phyloP scores from a whole-genome alignment of 2,329 filamentous ascomycete species.

The Aspergillus arachidicola region DNA sequence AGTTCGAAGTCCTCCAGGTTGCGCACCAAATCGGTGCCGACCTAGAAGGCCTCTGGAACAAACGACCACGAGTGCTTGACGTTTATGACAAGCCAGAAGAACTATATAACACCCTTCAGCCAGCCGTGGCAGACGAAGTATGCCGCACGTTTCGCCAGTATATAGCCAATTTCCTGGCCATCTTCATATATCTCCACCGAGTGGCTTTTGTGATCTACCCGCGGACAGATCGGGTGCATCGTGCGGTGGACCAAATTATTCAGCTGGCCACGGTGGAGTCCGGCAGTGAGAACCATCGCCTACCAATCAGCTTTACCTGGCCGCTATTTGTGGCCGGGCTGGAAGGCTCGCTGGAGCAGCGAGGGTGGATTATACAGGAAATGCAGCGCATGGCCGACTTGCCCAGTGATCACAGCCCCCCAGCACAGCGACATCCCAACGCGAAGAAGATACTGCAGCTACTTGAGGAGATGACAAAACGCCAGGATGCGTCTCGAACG shows the following conservation, averaged over 20 bases:
- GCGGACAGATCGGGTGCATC: conserved; percentile 38
- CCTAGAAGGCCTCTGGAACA: conserved; percentile 38
- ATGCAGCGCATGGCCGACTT: conserved; percentile 35
- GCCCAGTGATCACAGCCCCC: conserved; percentile 7
- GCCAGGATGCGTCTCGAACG: conserved; percentile 36
- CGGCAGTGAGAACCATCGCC: conserved; percentile 14
- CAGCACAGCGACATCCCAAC: conserved; percentile 31
- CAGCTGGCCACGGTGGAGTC: conserved; percentile 35
- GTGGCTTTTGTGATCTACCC: conserved; percentile 42
- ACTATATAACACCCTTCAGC: conserved; percentile 29
- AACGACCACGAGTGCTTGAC: conserved; percentile 35
- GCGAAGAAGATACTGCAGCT: conserved; percentile 34
- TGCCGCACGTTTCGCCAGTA: conserved; percentile 39
- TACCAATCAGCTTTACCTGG: conserved; percentile 39
- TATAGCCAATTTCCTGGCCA: conserved; percentile 38
- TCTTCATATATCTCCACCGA: conserved; percentile 40
- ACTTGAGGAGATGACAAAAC: conserved; percentile 37
- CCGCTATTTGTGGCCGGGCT: conserved; percentile 38
- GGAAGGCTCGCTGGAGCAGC: conserved; percentile 35
- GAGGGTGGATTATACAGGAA: conserved; percentile 35
- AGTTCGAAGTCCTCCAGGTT: conserved; percentile 42
- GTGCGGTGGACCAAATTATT: conserved; percentile 40
- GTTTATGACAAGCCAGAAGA: conserved; percentile 33
- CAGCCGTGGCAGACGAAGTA: conserved; percentile 29
- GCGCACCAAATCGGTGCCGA: conserved; percentile 40